Percentiles rank a stretch among this genome's conserved stretches.
phyloP scores from a whole-genome alignment of 169 alveolate species.

The Plasmodium yoelii region DNA sequence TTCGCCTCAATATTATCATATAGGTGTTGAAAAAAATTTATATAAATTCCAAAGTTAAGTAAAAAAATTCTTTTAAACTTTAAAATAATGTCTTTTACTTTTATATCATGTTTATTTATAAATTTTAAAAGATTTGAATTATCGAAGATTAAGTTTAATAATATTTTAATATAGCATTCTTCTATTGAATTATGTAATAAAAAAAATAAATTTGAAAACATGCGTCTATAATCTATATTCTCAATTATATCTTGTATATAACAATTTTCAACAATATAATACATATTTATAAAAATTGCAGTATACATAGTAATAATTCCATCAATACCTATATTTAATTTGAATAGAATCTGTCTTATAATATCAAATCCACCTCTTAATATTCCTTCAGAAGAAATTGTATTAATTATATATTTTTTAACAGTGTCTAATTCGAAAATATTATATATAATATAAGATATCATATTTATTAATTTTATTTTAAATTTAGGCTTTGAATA shows the following conservation, averaged over 20 bases:
- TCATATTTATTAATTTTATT: constrained; percentile 17
- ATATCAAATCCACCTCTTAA: constrained; percentile 38
- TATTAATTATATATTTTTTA: constrained; percentile 24
- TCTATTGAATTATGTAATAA: constrained; percentile 40
- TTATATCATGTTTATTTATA: constrained; percentile 43
- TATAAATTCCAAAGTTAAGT: constrained; percentile 54
- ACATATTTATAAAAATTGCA: constrained; percentile 11
- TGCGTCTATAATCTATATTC: constrained; percentile 39
- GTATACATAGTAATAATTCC: constrained; percentile 14
- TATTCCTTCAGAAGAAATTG: constrained; percentile 38
- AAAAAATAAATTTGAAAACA: constrained; percentile 53
- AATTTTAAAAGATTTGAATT: constrained; percentile 23
- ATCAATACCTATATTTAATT: constrained; percentile 60
- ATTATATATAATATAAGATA: constrained; percentile 35
- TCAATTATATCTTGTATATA: constrained; percentile 45
- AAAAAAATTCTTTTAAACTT: constrained; percentile 48
- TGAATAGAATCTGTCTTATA: constrained; percentile 20
- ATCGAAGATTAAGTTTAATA: constrained; percentile 20
- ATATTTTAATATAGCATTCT: constrained; percentile 43
- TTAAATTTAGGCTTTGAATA: constrained; percentile 21
- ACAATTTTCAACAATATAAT: constrained; percentile 18
- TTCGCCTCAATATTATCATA: constrained; percentile 64
- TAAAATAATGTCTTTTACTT: constrained; percentile 39
- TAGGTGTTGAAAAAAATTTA: constrained; percentile 61
- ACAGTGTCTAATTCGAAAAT: constrained; percentile 19